Conservation (phyloP, 305 asterid species). For the Solanum hybrid region DNA sequence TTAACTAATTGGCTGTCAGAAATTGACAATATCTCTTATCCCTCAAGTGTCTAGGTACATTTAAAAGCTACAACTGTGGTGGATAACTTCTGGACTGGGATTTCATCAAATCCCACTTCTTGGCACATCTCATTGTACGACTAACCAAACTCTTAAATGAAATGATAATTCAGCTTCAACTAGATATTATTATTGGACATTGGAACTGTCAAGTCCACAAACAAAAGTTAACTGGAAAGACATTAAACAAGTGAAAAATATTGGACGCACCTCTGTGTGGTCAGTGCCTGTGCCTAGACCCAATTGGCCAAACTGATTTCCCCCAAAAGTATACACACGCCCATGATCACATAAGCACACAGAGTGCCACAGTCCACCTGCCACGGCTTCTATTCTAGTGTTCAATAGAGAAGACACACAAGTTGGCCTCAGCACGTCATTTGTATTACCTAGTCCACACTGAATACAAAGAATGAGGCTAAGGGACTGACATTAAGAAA, state of each 20-base stretch:
- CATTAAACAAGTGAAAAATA: not conserved
- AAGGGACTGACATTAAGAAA: not conserved
- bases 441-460: conserved; percentile 99
- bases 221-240: not conserved
- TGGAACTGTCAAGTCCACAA: not conserved
- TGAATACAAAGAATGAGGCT: conserved; percentile 18
- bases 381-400: conserved; percentile 63
- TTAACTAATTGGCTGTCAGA: not conserved
- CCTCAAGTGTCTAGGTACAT: not conserved
- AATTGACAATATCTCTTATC: not conserved
- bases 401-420: conserved; percentile 89
- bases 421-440: conserved; percentile 84
- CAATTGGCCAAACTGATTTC: conserved; percentile 96
- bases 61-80: not conserved
- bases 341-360: conserved; percentile 88
- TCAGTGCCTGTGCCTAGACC: conserved; percentile 66
- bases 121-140: not conserved
- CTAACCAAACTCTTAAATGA: not conserved
- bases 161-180: not conserved
- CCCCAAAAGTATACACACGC: conserved; percentile 87
- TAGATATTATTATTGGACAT: not conserved
- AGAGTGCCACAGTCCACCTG: conserved; percentile 98
- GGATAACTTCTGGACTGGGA: not conserved
- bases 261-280: conserved; percentile 67
- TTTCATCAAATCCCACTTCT: not conserved